These are phyloP conservation scores for Calocybe gangraenosa DNA, from an alignment of 768 basidiomycete species.

Conservation along the genomic window DNA sequence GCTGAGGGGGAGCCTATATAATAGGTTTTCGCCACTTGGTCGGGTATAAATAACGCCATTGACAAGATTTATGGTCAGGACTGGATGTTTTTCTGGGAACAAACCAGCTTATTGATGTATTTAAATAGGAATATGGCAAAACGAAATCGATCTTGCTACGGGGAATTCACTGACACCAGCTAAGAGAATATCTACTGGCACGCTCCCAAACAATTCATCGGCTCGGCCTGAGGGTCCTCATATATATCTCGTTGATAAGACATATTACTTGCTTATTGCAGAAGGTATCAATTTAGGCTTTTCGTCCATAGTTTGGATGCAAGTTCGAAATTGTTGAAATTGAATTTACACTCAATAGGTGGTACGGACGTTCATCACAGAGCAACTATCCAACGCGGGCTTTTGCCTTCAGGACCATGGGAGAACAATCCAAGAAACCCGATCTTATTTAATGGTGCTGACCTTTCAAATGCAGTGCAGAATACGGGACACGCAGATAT, in stretches of 20 bases:
- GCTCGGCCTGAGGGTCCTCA: conserved; percentile 40
- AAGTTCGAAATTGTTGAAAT: not conserved
- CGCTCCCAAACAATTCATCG: conserved; percentile 28
- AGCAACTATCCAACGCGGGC: conserved; percentile 33
- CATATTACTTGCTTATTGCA: conserved; percentile 37
- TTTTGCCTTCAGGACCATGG: conserved; percentile 36
- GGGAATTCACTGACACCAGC: conserved; percentile 33
- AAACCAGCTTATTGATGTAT: not conserved
- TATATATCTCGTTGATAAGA: conserved; percentile 31
- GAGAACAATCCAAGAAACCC: conserved; percentile 36
- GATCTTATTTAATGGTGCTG: conserved; percentile 34
- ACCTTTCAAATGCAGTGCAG: conserved; percentile 30
- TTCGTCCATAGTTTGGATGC: not conserved
- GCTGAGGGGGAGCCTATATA: too few relatives aligned
- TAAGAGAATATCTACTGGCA: conserved; percentile 31
- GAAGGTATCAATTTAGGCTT: conserved; percentile 29
- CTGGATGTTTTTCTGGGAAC: not conserved
- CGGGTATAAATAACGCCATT: conserved; percentile 32
- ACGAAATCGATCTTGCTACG: conserved; percentile 32
- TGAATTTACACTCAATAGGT: conserved; percentile 17
- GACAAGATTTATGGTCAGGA: conserved; percentile 35
- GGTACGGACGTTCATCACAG: conserved; percentile 31
- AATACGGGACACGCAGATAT: conserved; percentile 35
- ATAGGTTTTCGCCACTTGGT: conserved; percentile 34
- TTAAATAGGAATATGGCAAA: conserved; percentile 33